Evolutionary conservation across 1,284 basidiomycete species (phyloP), one percentile per base, ranked within the genome.

Genomic region (Exobasidium rhododendri): DNA sequence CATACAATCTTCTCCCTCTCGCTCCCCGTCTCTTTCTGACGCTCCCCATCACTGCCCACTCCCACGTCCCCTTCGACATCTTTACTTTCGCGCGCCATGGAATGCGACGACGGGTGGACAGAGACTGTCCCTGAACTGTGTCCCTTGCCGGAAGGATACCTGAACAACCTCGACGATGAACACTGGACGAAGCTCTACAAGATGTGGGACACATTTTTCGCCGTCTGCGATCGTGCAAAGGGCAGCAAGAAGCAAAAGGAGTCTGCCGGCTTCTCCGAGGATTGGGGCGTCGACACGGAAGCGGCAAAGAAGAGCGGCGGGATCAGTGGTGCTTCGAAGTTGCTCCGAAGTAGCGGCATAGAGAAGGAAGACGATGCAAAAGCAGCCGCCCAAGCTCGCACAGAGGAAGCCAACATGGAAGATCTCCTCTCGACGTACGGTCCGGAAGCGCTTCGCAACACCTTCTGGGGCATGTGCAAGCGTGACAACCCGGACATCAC

Each of bases 381-480:
- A 61, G 80, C 78, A 47, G 63, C 63, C 7, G 61, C 75, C 61
- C 70, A 75, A 49, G 67, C 71, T 0, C 66, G 73, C 30, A 75
- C 79, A 32, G 81, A 81, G 64, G 70, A 73, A 56, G 66, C 68
- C 2, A 74, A 78, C 28, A 71, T 81, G 3, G 65, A 74, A 58
- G 70, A 75, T 20, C 76, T 81, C 5, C 73, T 81, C 52, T 65
- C 73, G 49, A 69, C 74, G 17, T 81, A 81, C 60, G 81, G 81
- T 17, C 68, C 74, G 43, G 66, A 68, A 4, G 70, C 74, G 32
- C 77, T 82, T 53, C 69, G 76, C 53, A 68, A 75, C 46, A 69
- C 75, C 2, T 78, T 76, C 59, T 82, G 80, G 80, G 73, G 74
- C 35, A 77, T 81, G 28, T 64, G 67, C 63, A 71, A 73, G 57